Percentiles rank a stretch among this genome's conserved stretches.
Conservation (phyloP, 1,139 yeast genomes). For the Suhomyces bribrorum region DNA sequence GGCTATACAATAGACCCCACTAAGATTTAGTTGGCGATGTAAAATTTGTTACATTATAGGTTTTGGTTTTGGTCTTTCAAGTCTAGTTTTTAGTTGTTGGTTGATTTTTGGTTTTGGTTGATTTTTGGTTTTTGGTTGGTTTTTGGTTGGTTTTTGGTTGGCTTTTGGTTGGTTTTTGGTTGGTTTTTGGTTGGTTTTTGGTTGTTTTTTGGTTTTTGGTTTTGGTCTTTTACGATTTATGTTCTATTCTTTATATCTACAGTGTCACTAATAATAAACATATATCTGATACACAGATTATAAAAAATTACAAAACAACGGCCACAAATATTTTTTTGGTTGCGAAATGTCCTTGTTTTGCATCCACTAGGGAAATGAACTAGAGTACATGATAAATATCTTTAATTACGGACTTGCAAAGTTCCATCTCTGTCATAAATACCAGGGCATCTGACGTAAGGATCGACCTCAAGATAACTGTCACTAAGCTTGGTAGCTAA, state of each 20-base stretch:
- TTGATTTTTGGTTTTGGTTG: too few species aligned
- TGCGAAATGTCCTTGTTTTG: neutral
- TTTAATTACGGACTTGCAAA: slow-evolving; percentile 9
- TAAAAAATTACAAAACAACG: neutral
- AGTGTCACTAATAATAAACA: neutral
- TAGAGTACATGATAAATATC: neutral
- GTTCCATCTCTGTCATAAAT: slow-evolving; percentile 41
- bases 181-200: too few species aligned
- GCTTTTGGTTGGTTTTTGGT: too few species aligned
- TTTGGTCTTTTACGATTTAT: too few species aligned
- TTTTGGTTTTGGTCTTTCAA: too few species aligned
- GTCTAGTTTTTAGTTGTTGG: too few species aligned
- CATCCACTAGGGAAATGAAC: neutral
- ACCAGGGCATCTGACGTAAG: slow-evolving; percentile 42
- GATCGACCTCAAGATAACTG: slow-evolving; percentile 41
- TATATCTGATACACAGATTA: neutral
- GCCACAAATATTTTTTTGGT: neutral
- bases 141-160: too few species aligned
- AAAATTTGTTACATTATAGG: too few species aligned
- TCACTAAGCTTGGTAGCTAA: slow-evolving; percentile 31
- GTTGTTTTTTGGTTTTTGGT: too few species aligned
- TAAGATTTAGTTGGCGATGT: too few species aligned
- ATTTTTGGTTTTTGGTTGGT: too few species aligned
- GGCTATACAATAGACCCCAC: neutral
- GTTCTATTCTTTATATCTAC: too few species aligned